These are phyloP conservation scores for Bruguiera parviflora DNA, from an alignment of 345 rosid genomes.

Conservation along the genomic window DNA sequence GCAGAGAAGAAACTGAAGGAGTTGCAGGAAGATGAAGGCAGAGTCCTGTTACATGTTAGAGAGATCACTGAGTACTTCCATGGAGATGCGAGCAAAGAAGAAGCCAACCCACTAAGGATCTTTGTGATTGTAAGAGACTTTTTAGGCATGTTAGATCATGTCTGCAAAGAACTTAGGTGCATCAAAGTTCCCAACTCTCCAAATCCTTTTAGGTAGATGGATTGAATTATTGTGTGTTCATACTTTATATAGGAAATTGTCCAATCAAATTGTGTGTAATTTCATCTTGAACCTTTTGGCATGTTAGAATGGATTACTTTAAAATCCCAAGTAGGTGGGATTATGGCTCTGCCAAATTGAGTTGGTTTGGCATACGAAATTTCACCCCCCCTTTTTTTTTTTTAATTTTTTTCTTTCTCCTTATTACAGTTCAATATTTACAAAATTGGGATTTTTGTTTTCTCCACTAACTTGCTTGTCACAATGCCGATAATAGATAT, in stretches of 20 bases:
- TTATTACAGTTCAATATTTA: no score
- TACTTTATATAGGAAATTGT: not conserved
- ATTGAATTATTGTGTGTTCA: conserved; percentile 9
- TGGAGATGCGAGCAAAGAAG: conserved; percentile 83
- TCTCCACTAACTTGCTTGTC: no score
- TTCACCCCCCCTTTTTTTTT: no score
- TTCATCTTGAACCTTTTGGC: conserved; percentile 1
- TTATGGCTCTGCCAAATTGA: conserved; percentile 1
- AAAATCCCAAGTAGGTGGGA: conserved; percentile 5
- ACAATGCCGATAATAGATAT: no score
- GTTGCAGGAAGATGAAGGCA: conserved; percentile 65
- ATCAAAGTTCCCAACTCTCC: conserved; percentile 53
- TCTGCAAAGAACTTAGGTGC: conserved; percentile 83
- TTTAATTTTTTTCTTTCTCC: no score
- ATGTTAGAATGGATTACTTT: conserved; percentile 10
- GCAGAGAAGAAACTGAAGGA: conserved; percentile 63
- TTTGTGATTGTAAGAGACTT: conserved; percentile 98
- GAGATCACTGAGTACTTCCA: conserved; percentile 91
- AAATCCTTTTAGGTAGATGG: conserved; percentile 62
- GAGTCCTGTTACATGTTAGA: conserved; percentile 62
- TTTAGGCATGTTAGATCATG: conserved; percentile 89
- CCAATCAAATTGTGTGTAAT: conserved; percentile 6
- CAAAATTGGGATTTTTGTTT: no score
- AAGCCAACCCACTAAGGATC: conserved; percentile 75
- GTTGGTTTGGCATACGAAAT: not conserved